phyloP scores from a whole-genome alignment of 768 basidiomycete genomes.

The Boletus sp. region DNA sequence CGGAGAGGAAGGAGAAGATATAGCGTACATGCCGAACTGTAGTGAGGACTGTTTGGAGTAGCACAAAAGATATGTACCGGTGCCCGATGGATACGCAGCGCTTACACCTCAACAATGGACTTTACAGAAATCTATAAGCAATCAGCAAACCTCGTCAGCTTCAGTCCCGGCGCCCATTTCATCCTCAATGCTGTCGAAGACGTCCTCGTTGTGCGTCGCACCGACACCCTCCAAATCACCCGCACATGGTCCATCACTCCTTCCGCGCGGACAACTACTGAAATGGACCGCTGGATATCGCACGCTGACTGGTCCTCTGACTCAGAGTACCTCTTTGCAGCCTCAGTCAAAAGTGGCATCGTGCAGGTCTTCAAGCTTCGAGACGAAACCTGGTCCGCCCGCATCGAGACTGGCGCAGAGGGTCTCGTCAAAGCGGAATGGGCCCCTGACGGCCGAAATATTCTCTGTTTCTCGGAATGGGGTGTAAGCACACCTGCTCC shows the following conservation, averaged over 20 bases:
- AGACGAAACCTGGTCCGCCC: slow-evolving; percentile 74
- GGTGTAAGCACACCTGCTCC: slow-evolving; percentile 59
- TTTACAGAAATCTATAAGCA: slow-evolving; percentile 86
- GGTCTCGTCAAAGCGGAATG: slow-evolving; percentile 85
- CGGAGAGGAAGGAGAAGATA: neutral
- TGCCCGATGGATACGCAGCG: too few species aligned
- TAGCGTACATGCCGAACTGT: too few species aligned
- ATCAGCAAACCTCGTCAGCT: slow-evolving; percentile 62
- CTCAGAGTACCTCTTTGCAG: slow-evolving; percentile 81
- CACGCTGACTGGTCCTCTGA: slow-evolving; percentile 85
- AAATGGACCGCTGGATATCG: slow-evolving; percentile 51
- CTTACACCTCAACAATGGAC: slow-evolving; percentile 50
- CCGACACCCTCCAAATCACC: slow-evolving; percentile 80
- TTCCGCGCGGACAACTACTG: slow-evolving; percentile 42
- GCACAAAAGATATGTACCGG: too few species aligned
- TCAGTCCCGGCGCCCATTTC: slow-evolving; percentile 86
- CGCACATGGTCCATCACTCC: slow-evolving; percentile 72
- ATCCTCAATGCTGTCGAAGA: slow-evolving; percentile 78
- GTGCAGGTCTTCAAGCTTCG: slow-evolving; percentile 78
- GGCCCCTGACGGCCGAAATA: slow-evolving; percentile 79
- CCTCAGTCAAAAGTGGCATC: slow-evolving; percentile 64
- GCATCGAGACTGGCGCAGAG: slow-evolving; percentile 79
- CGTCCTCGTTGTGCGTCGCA: slow-evolving; percentile 76
- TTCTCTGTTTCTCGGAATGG: slow-evolving; percentile 92
- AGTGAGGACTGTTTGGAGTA: too few species aligned